Evolutionary conservation across 768 basidiomycete species (phyloP), one percentile per base, ranked within the genome.

Genomic region (Leucosporidium yakuticum): DNA sequence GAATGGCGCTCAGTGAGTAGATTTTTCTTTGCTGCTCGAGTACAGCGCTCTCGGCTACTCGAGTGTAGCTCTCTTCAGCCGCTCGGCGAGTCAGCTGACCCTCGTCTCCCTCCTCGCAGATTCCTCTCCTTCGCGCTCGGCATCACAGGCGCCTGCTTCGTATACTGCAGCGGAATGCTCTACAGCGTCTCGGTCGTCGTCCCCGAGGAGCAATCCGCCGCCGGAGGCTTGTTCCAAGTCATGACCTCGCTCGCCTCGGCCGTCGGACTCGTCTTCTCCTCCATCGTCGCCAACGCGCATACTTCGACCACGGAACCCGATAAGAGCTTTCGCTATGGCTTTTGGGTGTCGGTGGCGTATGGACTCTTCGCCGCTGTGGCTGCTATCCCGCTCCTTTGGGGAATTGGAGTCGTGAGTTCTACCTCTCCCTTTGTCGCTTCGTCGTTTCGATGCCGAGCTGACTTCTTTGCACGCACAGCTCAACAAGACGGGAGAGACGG

Each of bases 231-330:
- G 2, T 68, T 29, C 62, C 66, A 63, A 55, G 53, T 68, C 29
- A 63, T 68, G 66, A 68, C 66, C 17, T 68, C 66, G 15, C 53
- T 68, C 32, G 60, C 61, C 15, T 60, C 66, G n/a, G 66, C 66
- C 25, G n/a, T 68, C 51, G 66, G 62, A 27, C 56, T 31, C 34
- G 34, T 36, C 20, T 29, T 57, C 20, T 57, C 56, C 9, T 6
- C 51, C 23, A 53, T 53, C 51, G 51, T 53, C 23, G 51, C 51
- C 51, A 53, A 23, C 23, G 51, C 51, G 6, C 51, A 53, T 17
- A 29, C 27, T 9, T 23, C 23, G 23, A 23, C 51, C 51, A 17
- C 5, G 9, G 51, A 53, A 9, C 51, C 51, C 51, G 51, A 23
- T 17, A 23, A 29, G 23, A 29, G 27, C 23, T 53, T 53, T 15